phyloP scores from a whole-genome alignment of 1,284 basidiomycete genomes.

The Cutaneotrichosporon sp. region DNA sequence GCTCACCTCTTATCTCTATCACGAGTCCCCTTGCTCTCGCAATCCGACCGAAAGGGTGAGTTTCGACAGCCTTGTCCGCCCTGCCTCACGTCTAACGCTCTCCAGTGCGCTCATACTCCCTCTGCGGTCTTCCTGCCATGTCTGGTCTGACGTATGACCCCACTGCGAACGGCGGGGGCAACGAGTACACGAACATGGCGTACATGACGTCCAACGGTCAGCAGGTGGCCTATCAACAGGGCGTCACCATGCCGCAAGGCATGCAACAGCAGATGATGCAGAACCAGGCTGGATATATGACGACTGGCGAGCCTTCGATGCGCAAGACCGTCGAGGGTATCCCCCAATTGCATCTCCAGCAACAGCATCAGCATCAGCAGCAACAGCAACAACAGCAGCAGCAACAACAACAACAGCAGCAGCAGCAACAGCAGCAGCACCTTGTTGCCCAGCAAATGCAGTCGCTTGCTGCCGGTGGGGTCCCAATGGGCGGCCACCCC shows the following conservation, averaged over 20 bases:
- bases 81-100: not conserved
- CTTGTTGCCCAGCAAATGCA: not conserved
- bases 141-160: conserved; percentile 14
- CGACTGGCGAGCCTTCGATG: conserved; percentile 17
- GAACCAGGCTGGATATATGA: not conserved
- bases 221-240: conserved; percentile 1
- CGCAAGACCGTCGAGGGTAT: conserved; percentile 19
- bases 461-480: not conserved
- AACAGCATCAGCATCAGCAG: conserved; percentile 3
- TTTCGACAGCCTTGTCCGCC: not conserved
- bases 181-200: conserved; percentile 4
- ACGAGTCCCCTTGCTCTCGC: not conserved
- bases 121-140: not conserved
- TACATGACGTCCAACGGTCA: conserved; percentile 4
- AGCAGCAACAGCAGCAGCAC: not conserved
- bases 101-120: not conserved
- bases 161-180: conserved; percentile 7
- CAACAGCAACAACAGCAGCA: conserved; percentile 1
- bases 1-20: too few species aligned
- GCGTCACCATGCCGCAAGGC: not conserved
- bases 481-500: conserved; percentile 2
- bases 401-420: conserved; percentile 6
- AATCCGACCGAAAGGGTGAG: not conserved
- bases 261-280: conserved; percentile 1
- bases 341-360: conserved; percentile 19